Percentiles rank a stretch among this genome's conserved stretches.
Conservation (phyloP, 768 basidiomycete genomes). For the Auricularia sp. region DNA sequence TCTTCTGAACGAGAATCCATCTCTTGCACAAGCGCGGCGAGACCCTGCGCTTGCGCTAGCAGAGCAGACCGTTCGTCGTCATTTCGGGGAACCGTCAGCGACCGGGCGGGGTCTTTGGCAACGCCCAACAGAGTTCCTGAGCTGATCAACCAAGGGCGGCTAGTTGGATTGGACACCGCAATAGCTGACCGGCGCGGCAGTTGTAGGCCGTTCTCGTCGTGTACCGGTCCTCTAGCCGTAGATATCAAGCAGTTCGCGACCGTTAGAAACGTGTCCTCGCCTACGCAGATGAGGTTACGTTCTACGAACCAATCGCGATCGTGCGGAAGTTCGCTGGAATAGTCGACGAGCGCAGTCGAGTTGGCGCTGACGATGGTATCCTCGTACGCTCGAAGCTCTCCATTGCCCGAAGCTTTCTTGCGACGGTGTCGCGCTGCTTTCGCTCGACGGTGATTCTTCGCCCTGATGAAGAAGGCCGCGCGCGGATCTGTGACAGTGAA, state of each 20-base stretch:
- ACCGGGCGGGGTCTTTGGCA: too few species aligned
- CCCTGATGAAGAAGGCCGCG: neutral
- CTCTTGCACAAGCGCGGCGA: too few species aligned
- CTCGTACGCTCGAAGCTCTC: neutral
- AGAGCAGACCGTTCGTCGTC: too few species aligned
- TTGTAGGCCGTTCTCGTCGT: neutral
- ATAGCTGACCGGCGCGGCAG: neutral
- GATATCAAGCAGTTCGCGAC: neutral
- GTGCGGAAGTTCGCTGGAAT: neutral
- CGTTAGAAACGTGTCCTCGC: neutral
- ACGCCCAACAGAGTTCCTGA: too few species aligned
- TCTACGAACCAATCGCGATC: neutral
- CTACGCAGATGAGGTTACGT: neutral
- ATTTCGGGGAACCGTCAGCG: too few species aligned
- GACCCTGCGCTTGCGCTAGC: too few species aligned
- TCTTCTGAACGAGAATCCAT: too few species aligned
- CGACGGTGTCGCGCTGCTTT: neutral
- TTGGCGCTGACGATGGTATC: conserved; percentile 2
- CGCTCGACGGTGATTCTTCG: neutral
- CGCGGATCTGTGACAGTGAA: neutral
- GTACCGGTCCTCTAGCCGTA: neutral
- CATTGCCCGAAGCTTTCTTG: neutral
- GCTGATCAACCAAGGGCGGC: too few species aligned
- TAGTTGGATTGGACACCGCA: conserved; percentile 6
- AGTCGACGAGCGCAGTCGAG: neutral